Evolutionary conservation across 2,329 filamentous ascomycete genomes (phyloP).

Genomic region (Leptographium wingfieldii): DNA sequence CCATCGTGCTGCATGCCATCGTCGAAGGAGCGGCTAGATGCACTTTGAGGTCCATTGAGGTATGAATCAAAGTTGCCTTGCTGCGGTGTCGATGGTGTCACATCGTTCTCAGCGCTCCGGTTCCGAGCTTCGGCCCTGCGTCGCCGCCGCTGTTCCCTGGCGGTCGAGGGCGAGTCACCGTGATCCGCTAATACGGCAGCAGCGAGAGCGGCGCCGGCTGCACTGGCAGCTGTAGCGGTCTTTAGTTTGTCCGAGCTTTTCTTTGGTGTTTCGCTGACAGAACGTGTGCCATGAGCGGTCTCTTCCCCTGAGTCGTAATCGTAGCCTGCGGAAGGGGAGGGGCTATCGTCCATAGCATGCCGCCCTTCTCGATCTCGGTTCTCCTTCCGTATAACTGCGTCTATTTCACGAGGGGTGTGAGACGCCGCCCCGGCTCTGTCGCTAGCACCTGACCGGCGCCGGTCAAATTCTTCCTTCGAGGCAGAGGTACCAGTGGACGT

Average conservation of each 20-base stretch:
- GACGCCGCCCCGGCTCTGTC: constrained; percentile 28
- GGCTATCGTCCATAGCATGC: constrained; percentile 39
- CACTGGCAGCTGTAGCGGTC: constrained; percentile 29
- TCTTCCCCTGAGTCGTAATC: constrained; percentile 26
- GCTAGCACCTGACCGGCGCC: constrained; percentile 46
- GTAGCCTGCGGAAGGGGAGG: constrained; percentile 19
- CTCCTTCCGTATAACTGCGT: constrained; percentile 25
- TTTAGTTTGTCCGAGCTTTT: constrained; percentile 31
- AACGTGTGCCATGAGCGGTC: neutral
- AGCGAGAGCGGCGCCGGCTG: constrained; percentile 26
- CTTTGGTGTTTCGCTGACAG: constrained; percentile 32
- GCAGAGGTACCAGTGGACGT: constrained; percentile 42
- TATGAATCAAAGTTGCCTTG: constrained; percentile 17
- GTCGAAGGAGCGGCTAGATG: constrained; percentile 4
- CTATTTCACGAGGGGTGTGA: constrained; percentile 3
- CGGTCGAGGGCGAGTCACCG: constrained; percentile 31
- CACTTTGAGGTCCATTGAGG: constrained; percentile 6
- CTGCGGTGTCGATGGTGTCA: constrained; percentile 18
- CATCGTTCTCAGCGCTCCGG: constrained; percentile 25
- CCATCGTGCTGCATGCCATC: neutral
- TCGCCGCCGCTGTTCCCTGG: constrained; percentile 39
- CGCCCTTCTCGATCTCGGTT: constrained; percentile 40
- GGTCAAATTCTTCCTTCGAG: constrained; percentile 43
- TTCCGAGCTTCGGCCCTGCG: constrained; percentile 39
- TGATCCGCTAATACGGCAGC: constrained; percentile 22